These are phyloP conservation scores for Apophysomyces variabilis DNA, from an alignment of 371 early-diverging fungal species.

Conservation along the genomic window DNA sequence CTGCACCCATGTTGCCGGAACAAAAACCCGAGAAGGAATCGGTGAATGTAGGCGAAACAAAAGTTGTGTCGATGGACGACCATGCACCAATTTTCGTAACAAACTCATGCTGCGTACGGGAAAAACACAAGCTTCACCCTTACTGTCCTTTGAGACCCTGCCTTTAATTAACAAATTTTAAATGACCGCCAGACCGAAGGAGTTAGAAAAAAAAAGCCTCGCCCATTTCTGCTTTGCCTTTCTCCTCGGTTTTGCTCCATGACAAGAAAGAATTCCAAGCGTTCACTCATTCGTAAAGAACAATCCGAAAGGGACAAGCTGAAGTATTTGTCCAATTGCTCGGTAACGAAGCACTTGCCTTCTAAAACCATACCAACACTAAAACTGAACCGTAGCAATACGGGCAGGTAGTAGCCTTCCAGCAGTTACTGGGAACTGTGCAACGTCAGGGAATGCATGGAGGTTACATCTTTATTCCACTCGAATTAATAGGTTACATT, in stretches of 20 bases:
- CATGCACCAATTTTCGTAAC: too few relatives aligned
- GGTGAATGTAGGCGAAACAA: neutral
- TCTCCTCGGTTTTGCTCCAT: conserved; percentile 7
- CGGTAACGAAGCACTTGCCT: conserved; percentile 19
- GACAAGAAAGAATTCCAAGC: conserved; percentile 26
- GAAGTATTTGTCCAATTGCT: conserved; percentile 23
- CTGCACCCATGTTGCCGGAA: neutral
- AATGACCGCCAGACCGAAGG: too few relatives aligned
- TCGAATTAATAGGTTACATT: conserved; percentile 54
- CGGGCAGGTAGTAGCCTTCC: conserved; percentile 34
- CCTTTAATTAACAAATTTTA: neutral
- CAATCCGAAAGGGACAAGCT: conserved; percentile 45
- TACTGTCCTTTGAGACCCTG: too few relatives aligned
- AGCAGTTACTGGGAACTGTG: conserved; percentile 25
- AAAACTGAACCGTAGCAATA: conserved; percentile 23
- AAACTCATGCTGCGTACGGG: too few relatives aligned
- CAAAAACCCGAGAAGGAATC: neutral
- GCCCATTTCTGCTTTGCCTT: conserved; percentile 11
- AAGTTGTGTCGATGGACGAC: too few relatives aligned
- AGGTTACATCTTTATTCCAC: conserved; percentile 50
- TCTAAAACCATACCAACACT: neutral
- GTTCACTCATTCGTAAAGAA: conserved; percentile 40
- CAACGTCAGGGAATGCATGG: conserved; percentile 34
- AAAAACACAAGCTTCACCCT: too few relatives aligned
- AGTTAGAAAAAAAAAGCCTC: conserved; percentile 13